A percentile compares a stretch with the other conserved stretches of the same genome.
These are phyloP conservation scores for Phytophthora fragariae DNA, from an alignment of 352 stramenopile species.

Conservation along the genomic window DNA sequence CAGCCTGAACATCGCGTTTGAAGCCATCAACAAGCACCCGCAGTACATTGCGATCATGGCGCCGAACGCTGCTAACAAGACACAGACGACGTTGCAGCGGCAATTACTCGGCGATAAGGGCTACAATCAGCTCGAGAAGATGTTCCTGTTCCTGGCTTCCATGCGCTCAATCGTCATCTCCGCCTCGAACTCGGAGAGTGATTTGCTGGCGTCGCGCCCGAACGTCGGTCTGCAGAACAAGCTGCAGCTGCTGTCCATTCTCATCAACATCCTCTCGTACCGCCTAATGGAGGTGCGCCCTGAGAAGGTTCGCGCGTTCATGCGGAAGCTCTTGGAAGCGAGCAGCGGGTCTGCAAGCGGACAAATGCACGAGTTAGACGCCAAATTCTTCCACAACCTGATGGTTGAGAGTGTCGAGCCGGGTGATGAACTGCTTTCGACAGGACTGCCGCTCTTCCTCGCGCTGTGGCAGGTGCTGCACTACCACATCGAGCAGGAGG, in stretches of 20 bases:
- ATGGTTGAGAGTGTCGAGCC: constrained; percentile 61
- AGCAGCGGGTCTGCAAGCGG: constrained; percentile 38
- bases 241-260: constrained; percentile 80
- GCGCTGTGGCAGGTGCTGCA: constrained; percentile 84
- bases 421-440: constrained; percentile 70
- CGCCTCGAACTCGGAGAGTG: constrained; percentile 37
- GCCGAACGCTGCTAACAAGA: constrained; percentile 26
- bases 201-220: constrained; percentile 48
- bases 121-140: constrained; percentile 90
- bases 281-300: constrained; percentile 75
- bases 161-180: constrained; percentile 80
- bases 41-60: constrained; percentile 86
- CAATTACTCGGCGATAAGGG: constrained; percentile 85
- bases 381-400: constrained; percentile 43
- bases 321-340: constrained; percentile 54
- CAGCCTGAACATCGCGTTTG: constrained; percentile 87
- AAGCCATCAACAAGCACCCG: constrained; percentile 77
- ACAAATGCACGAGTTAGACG: constrained; percentile 51
- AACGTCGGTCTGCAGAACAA: constrained; percentile 88
- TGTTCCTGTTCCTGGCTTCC: constrained; percentile 85
- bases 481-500: constrained; percentile 89
- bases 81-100: constrained; percentile 61
- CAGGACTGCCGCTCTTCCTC: constrained; percentile 77
- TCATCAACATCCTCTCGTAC: constrained; percentile 87
- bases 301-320: constrained; percentile 59